Base-by-base conservation (phyloP, 2,329 filamentous ascomycete genomes). In the Pyrenochaeta sp. region DNA sequence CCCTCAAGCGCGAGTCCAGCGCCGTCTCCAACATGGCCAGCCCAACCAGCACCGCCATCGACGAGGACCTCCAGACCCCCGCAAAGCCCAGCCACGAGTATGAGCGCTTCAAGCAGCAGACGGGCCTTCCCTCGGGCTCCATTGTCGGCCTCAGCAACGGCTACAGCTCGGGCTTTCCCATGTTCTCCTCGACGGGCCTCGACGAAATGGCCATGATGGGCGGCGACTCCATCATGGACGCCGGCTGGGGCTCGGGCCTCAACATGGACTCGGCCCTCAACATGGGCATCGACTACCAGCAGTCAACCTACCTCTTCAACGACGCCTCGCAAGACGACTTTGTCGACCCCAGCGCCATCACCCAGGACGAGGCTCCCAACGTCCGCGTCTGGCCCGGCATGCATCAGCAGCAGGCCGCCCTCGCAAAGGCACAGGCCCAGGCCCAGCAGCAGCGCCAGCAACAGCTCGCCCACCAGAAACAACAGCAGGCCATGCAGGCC, bases 101-200 rank as follows among this genome's bases (percentile, higher is more conserved):
- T 82, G 91, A 92, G 69, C 87, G 91, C 72, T 96, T 97, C 81
- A 91, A 92, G 79, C 95, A 99, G 75, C 93, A 97, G 81, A 97
- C 95, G 3, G 92, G 93, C 60, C 87, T 97, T 27, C 91, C 95
- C 0, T 89, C 91, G 1, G 92, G 92, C 58, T 93, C 92, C 46
- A 81, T 93, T 11, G 85, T 95, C 71, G 90, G 90, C 31, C 85
- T 95, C 67, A 92, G 90, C 75, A 83, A 90, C 71, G 81, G 40
- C 14, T 68, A 68, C 62, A 71, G 66, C 61, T 51, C 66, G 10
- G 75, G 72, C 58, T 81, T 68, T 49, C 59, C 66, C 41, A 67
- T 84, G 40, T 83, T 82, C 68, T 81, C 86, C 62, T 85, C 83
- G 52, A 87, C 89, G 42, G 84, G 88, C 33, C 73, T 89, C 54